Base-by-base conservation (phyloP, 768 basidiomycete genomes). In the Dentipellis fragilis region DNA sequence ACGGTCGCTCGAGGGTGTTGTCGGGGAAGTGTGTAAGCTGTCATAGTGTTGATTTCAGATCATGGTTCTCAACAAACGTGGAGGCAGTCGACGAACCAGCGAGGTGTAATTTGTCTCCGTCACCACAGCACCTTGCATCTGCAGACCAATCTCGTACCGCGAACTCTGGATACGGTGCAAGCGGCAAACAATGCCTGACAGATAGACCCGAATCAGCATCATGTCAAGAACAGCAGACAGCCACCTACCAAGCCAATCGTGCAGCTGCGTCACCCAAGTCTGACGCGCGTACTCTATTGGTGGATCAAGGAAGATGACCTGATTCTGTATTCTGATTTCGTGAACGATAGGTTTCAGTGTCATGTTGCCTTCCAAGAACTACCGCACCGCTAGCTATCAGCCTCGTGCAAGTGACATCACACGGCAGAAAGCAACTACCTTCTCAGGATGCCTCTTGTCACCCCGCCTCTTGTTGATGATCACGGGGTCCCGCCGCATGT, bases 241-340 rank as follows among this genome's bases (percentile, higher is more conserved):
- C 11, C 3, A 58, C 71, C 40, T 58, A 86, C 89, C 90, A 12
- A 97, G 74, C 85, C 91, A 91, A 57, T 87, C 85, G 63, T 98
- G 94, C 58, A 96, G 71, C 66, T 94, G 89, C 47, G 78, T 80
- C 58, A 94, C 80, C 94, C 94, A 97, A 9, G 80, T 87, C 51
- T 87, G 82, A 42, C 94, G 83, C 0, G 95, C 93, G 63, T 89
- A 82, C 68, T 98, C 95, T 73, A 97, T 91, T 57, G 96, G 96
- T 23, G 96, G 96, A 67, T 98, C 95, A 52, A 98, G 77, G 74
- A 96, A 98, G 69, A 99, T 97, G 60, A 97, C 92, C 67, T 99
- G 96, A 67, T 99, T 96, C 66, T 94, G 89, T 79, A 98, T 97
- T 71, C 94, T 82, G 59, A 98, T 89, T 68, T 98, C 95, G 68